These are phyloP conservation scores for Nadsonia commutata DNA, from an alignment of 1,139 yeast genomes.

Conservation along the genomic window DNA sequence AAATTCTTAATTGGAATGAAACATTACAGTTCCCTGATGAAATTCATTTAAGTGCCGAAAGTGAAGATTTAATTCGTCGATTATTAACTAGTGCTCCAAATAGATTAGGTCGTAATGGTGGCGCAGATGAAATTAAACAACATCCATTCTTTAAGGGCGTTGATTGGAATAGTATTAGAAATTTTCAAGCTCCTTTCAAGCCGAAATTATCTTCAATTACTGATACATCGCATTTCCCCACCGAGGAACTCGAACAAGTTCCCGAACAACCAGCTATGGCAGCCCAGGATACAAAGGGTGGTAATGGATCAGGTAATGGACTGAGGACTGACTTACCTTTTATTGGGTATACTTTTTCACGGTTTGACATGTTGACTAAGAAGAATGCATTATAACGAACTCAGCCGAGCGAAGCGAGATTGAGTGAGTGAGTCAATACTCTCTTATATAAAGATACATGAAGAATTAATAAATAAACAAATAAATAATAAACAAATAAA, in stretches of 20 bases:
- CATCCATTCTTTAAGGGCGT: constrained; percentile 96
- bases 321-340: constrained; percentile 84
- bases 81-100: constrained; percentile 72
- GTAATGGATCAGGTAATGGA: constrained; percentile 39
- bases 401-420: too few species aligned
- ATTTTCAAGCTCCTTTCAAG: constrained; percentile 90
- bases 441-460: too few species aligned
- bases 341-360: constrained; percentile 88
- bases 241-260: constrained; percentile 88
- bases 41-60: constrained; percentile 82
- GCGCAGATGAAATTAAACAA: constrained; percentile 79
- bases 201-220: constrained; percentile 76
- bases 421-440: too few species aligned
- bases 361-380: constrained; percentile 82
- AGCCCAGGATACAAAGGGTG: constrained; percentile 13
- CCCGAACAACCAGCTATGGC: constrained; percentile 56
- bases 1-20: constrained; percentile 91
- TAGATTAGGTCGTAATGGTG: constrained; percentile 82
- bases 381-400: constrained; percentile 55
- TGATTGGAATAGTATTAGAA: constrained; percentile 87
- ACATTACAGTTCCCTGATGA: constrained; percentile 91
- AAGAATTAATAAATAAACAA: too few species aligned
- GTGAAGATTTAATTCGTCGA: constrained; percentile 80
- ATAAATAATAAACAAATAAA: too few species aligned
- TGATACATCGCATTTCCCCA: constrained; percentile 95